phyloP scores from a whole-genome alignment of 805 yeast genomes.

The Metahyphopichia silvanorum region DNA sequence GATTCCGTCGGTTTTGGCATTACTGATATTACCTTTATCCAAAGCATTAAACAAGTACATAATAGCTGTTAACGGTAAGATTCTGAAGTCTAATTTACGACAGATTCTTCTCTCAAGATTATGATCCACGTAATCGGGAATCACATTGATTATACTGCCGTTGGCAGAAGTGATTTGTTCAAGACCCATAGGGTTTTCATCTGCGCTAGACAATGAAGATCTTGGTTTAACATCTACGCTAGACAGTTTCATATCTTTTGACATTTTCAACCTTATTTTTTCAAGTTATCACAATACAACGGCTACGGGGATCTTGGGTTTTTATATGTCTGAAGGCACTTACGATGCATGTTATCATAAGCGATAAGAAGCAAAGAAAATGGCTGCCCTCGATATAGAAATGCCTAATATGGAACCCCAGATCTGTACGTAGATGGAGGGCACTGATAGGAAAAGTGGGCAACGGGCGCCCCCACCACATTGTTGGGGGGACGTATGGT shows the following conservation, averaged over 20 bases:
- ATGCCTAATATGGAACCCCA: too few species aligned
- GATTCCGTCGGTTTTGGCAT: constrained; percentile 48
- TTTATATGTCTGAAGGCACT: too few species aligned
- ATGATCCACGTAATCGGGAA: constrained; percentile 11
- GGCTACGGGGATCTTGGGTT: too few species aligned
- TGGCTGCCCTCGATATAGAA: too few species aligned
- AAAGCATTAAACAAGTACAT: constrained; percentile 48
- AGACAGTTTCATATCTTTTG: too few species aligned
- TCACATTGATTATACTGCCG: constrained; percentile 13
- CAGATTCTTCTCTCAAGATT: constrained; percentile 26
- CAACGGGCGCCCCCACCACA: too few species aligned
- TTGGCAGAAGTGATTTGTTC: constrained; percentile 11
- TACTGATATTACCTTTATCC: constrained; percentile 48
- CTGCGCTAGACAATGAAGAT: constrained; percentile 2
- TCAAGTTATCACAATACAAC: too few species aligned
- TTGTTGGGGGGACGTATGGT: too few species aligned
- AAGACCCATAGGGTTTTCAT: not conserved
- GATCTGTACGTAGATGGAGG: too few species aligned
- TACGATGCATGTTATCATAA: too few species aligned
- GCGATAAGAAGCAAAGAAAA: too few species aligned
- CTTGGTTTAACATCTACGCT: constrained; percentile 6
- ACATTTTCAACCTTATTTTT: not conserved
- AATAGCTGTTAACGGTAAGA: constrained; percentile 43
- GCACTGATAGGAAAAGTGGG: too few species aligned
- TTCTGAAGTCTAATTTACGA: constrained; percentile 41